phyloP scores from a whole-genome alignment of 768 basidiomycete genomes.

The Russula abietina region DNA sequence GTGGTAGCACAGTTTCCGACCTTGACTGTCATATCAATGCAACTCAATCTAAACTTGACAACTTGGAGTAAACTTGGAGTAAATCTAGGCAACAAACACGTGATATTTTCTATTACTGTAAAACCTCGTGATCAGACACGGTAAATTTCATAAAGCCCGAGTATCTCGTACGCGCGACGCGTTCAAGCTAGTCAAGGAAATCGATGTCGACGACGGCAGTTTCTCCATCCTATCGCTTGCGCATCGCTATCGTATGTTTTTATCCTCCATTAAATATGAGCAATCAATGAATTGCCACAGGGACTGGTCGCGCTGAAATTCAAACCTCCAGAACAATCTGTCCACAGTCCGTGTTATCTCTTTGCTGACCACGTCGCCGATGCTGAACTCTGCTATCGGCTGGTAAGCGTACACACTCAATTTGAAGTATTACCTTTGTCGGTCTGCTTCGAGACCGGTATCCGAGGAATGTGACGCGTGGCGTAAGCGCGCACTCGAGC shows the following conservation, averaged over 20 bases:
- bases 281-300: not conserved
- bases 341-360: not conserved
- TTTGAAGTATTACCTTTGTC: conserved; percentile 4
- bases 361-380: not conserved
- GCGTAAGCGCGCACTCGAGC: conserved; percentile 12
- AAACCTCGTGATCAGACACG: no score
- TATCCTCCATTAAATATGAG: not conserved
- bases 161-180: no score
- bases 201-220: not conserved
- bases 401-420: conserved; percentile 14
- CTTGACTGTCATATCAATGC: not conserved
- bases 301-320: conserved; percentile 12
- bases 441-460: not conserved
- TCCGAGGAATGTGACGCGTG: conserved; percentile 12
- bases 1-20: not conserved
- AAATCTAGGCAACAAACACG: no score
- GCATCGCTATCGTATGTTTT: conserved; percentile 14
- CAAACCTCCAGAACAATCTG: conserved; percentile 14
- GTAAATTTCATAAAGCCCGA: no score
- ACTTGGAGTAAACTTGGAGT: no score
- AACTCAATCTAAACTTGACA: not conserved
- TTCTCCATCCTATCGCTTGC: conserved; percentile 4
- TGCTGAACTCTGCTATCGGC: not conserved
- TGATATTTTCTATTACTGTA: no score
- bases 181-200: not conserved